A percentile compares a stretch with the other conserved stretches of the same genome.
Evolutionary conservation across 202 grass and related monocot genomes (phyloP).

Genomic region (Saccharum hybrid): DNA sequence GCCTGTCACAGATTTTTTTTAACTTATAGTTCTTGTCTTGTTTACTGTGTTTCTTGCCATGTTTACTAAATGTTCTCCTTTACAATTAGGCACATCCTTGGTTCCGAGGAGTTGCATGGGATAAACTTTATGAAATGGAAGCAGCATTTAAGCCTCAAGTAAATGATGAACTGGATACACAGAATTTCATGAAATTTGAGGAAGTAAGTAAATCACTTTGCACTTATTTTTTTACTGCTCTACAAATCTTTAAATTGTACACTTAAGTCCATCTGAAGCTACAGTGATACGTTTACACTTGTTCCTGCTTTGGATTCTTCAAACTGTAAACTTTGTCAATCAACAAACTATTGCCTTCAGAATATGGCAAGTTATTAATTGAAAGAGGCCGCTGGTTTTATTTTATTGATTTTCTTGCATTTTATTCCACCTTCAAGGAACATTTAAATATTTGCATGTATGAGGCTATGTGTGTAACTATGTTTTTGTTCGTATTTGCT

Average conservation of each 20-base stretch:
- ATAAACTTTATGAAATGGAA: slow-evolving; percentile 95
- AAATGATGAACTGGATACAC: slow-evolving; percentile 93
- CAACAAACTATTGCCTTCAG: slow-evolving; percentile 21
- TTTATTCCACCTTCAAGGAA: slow-evolving; percentile 43
- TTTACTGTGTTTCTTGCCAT: slow-evolving; percentile 29
- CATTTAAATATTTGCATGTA: neutral
- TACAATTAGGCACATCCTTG: slow-evolving; percentile 84
- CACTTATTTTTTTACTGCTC: slow-evolving; percentile 28
- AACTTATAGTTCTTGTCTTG: slow-evolving; percentile 3
- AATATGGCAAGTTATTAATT: slow-evolving; percentile 31
- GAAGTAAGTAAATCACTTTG: slow-evolving; percentile 63
- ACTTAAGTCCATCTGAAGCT: neutral
- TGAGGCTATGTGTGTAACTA: neutral
- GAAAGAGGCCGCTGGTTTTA: neutral
- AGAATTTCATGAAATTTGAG: slow-evolving; percentile 97
- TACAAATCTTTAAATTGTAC: neutral
- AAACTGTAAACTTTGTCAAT: slow-evolving; percentile 28
- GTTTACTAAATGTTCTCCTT: slow-evolving; percentile 45
- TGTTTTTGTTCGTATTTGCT: slow-evolving; percentile 10
- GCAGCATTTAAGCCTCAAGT: slow-evolving; percentile 98
- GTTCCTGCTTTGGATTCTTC: slow-evolving; percentile 33
- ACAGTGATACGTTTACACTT: slow-evolving; percentile 19
- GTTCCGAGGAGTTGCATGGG: slow-evolving; percentile 90
- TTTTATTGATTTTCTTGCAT: slow-evolving; percentile 37
- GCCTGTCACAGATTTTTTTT: neutral